A percentile compares a stretch with the other conserved stretches of the same genome.
Evolutionary conservation across 768 basidiomycete species (phyloP).

Genomic region (Auriculariales sp.): DNA sequence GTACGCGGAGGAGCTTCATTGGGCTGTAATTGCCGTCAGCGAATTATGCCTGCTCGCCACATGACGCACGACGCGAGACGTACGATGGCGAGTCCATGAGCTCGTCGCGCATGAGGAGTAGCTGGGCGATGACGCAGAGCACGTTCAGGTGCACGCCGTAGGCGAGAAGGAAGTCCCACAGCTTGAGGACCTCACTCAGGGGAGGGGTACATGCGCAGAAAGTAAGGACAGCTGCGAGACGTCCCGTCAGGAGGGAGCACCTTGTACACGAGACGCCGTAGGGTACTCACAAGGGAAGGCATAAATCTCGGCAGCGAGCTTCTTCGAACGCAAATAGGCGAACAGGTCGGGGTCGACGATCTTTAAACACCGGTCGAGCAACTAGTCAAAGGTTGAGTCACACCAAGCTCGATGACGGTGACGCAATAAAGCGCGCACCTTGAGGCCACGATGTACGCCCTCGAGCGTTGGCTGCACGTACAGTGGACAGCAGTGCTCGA

Average conservation of each 20-base stretch:
- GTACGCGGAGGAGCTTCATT: constrained; percentile 86
- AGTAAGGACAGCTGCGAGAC: constrained; percentile 65
- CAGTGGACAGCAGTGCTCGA: constrained; percentile 87
- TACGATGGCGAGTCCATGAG: constrained; percentile 82
- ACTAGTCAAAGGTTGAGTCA: constrained; percentile 27
- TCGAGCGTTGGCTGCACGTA: constrained; percentile 94
- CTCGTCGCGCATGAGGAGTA: constrained; percentile 78
- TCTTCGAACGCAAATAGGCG: constrained; percentile 69
- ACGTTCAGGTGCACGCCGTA: constrained; percentile 96
- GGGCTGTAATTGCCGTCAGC: constrained; percentile 36
- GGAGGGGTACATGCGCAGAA: constrained; percentile 96
- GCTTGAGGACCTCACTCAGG: constrained; percentile 78
- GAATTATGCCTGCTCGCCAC: not conserved
- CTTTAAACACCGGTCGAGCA: constrained; percentile 83
- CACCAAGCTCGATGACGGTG: constrained; percentile 43
- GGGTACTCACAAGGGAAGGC: constrained; percentile 79
- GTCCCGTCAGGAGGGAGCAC: constrained; percentile 1
- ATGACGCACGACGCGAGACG: constrained; percentile 11
- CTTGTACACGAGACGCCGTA: not conserved
- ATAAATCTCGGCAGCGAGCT: constrained; percentile 89
- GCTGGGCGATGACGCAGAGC: constrained; percentile 90
- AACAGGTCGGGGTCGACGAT: constrained; percentile 84
- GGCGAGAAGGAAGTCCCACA: constrained; percentile 96
- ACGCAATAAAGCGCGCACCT: constrained; percentile 34
- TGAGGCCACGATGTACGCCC: constrained; percentile 88